A percentile compares a stretch with the other conserved stretches of the same genome.
Conservation (phyloP, 2,329 filamentous ascomycete genomes). For the Fusarium haematococcum region DNA sequence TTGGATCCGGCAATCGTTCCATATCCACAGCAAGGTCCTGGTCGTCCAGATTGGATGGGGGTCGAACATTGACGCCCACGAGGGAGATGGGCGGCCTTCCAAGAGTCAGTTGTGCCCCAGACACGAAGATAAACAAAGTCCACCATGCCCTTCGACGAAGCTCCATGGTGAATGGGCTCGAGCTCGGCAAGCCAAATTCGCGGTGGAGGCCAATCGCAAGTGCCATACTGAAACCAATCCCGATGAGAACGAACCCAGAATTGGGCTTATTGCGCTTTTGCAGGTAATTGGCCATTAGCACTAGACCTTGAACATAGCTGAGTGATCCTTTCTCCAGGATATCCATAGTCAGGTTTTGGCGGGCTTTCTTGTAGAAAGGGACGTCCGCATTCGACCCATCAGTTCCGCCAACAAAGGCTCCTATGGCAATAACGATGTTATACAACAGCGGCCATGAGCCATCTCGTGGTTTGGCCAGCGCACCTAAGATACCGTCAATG, state of each 20-base stretch:
- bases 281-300: conserved; percentile 57
- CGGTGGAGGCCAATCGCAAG: conserved; percentile 60
- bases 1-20: conserved; percentile 13
- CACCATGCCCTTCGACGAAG: conserved; percentile 49
- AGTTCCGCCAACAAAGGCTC: conserved; percentile 44
- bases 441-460: conserved; percentile 39
- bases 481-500: conserved; percentile 12
- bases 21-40: conserved; percentile 30
- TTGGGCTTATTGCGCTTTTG: conserved; percentile 62
- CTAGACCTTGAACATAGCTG: conserved; percentile 54
- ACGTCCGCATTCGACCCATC: conserved; percentile 19
- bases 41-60: conserved; percentile 26
- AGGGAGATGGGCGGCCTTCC: conserved; percentile 23
- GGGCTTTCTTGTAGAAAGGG: conserved; percentile 39
- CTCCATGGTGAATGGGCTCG: conserved; percentile 42
- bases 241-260: conserved; percentile 61
- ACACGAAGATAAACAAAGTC: conserved; percentile 53
- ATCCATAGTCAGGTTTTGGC: conserved; percentile 51
- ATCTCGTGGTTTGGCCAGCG: conserved; percentile 29
- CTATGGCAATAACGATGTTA: conserved; percentile 48
- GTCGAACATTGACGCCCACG: conserved; percentile 26
- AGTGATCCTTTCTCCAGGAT: conserved; percentile 56
- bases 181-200: conserved; percentile 47
- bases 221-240: conserved; percentile 60
- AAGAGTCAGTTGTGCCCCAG: conserved; percentile 29